Conservation (phyloP, 2,329 filamentous ascomycete genomes). For the Cercospora sojina region DNA sequence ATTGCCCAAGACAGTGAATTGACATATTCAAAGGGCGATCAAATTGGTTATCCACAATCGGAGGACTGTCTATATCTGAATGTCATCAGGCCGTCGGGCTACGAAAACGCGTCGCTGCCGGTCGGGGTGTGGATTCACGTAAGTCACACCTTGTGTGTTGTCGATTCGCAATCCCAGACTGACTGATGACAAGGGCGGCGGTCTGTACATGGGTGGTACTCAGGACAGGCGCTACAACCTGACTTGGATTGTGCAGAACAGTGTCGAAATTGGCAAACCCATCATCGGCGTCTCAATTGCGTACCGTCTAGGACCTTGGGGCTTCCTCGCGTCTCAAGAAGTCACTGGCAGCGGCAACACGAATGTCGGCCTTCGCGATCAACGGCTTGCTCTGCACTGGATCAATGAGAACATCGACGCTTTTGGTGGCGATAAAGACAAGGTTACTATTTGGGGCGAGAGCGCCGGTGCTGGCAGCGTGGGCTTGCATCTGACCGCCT, state of each 20-base stretch:
- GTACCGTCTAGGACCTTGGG: slow-evolving; percentile 66
- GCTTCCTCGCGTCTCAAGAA: slow-evolving; percentile 63
- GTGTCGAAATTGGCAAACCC: slow-evolving; percentile 45
- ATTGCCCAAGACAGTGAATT: background rate
- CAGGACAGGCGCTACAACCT: slow-evolving; percentile 62
- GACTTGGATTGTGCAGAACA: slow-evolving; percentile 56
- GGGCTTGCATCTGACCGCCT: slow-evolving; percentile 49
- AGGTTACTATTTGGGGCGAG: slow-evolving; percentile 47
- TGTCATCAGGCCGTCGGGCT: slow-evolving; percentile 56
- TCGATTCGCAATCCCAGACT: background rate
- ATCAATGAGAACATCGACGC: slow-evolving; percentile 47
- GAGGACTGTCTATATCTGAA: slow-evolving; percentile 65
- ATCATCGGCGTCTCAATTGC: slow-evolving; percentile 61
- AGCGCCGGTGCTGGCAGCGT: slow-evolving; percentile 46
- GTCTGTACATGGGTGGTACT: slow-evolving; percentile 42
- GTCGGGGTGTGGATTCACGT: slow-evolving; percentile 57
- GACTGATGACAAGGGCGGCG: slow-evolving; percentile 44
- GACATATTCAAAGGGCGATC: slow-evolving; percentile 24
- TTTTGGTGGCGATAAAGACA: slow-evolving; percentile 71
- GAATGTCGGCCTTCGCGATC: slow-evolving; percentile 46
- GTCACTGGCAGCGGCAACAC: slow-evolving; percentile 56
- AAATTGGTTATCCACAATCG: slow-evolving; percentile 40
- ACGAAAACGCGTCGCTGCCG: slow-evolving; percentile 49
- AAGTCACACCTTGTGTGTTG: background rate
- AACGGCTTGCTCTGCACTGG: slow-evolving; percentile 50